These are phyloP conservation scores for Mycena vulgaris DNA, from an alignment of 768 basidiomycete species.

Conservation along the genomic window DNA sequence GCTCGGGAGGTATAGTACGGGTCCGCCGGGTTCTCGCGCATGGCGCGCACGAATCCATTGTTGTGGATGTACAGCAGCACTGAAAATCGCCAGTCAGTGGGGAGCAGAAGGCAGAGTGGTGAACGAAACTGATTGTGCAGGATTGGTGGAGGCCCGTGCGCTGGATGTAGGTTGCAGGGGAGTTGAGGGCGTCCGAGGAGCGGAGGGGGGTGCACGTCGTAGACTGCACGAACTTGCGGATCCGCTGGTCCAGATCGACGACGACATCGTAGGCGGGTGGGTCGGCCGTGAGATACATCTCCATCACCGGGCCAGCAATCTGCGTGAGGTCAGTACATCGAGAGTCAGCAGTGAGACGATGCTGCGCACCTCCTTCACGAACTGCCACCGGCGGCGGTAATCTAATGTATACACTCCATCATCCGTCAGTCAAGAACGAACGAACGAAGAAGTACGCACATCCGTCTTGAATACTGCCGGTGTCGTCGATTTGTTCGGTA, in stretches of 20 bases:
- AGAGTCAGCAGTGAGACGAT: background rate
- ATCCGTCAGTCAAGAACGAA: background rate
- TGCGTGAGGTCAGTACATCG: background rate
- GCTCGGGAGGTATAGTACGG: constrained; percentile 12
- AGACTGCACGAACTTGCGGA: constrained; percentile 27
- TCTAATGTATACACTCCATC: background rate
- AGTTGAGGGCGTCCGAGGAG: background rate
- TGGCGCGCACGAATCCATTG: background rate
- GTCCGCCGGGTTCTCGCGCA: constrained; percentile 20
- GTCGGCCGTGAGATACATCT: background rate
- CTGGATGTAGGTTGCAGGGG: constrained; percentile 8
- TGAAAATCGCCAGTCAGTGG: background rate
- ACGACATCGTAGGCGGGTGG: constrained; percentile 1
- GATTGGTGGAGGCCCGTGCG: background rate
- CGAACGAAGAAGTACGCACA: background rate
- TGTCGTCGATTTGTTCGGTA: background rate
- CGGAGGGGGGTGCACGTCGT: background rate
- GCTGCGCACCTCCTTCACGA: constrained; percentile 17
- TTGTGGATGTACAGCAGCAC: constrained; percentile 29
- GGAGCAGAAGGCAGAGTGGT: background rate
- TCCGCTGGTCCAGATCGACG: constrained; percentile 21
- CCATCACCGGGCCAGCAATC: constrained; percentile 16
- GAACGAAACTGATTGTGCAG: constrained; percentile 11
- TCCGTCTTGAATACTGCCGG: background rate
- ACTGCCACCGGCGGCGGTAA: constrained; percentile 23